Evolutionary conservation across 345 rosid genomes (phyloP), one percentile per base, ranked within the genome.

Genomic region (Bruguiera parviflora): DNA sequence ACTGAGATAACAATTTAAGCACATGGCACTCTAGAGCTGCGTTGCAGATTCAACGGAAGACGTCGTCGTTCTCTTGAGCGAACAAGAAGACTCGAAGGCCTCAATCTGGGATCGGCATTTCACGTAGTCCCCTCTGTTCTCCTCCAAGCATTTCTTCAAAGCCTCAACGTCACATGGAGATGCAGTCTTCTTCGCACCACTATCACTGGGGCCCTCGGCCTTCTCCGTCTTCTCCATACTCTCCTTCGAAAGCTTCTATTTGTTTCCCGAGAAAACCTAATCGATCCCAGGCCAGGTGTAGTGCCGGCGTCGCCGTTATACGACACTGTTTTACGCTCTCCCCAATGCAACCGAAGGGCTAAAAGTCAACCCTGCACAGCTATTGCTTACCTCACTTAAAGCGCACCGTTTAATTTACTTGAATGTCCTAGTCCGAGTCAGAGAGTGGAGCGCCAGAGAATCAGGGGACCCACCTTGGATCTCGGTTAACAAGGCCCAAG

Each of bases 141-240:
- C 97, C 66, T 88, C 93, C 77, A 89, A 77, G 64, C 96, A 92
- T 80, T 89, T 93, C 96, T 90, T 89, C 71, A 93, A 64, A 6
- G 92, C 94, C 69, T 87, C 93, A 47, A 89, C 97, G 27, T 87
- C 97, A 72, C 97, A 93, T 16, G 92, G 72, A 22, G 92, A 81
- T 73, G 65, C 66, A 3, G 75, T 73, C 84, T 81, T 88, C 86
- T 82, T 88, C 84, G 4, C 76, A 21, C 67, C 53, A 1, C 58
- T 61, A 4, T 43, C 49, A 8, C 21, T 10, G 21, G 16, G 6
- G 5, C 63, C 65, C n/a, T 67, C 84, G 67, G 57, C 65, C 49
- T 71, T 73, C 72, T 46, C 81, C 15, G 56, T 79, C 87, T 75
- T 71, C 64, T 53, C 46, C 18, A 49, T 63, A 53, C 11, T 39